These are phyloP conservation scores for Saccharum spontaneum DNA, from an alignment of 176 grass and related monocot species.

Conservation along the genomic window DNA sequence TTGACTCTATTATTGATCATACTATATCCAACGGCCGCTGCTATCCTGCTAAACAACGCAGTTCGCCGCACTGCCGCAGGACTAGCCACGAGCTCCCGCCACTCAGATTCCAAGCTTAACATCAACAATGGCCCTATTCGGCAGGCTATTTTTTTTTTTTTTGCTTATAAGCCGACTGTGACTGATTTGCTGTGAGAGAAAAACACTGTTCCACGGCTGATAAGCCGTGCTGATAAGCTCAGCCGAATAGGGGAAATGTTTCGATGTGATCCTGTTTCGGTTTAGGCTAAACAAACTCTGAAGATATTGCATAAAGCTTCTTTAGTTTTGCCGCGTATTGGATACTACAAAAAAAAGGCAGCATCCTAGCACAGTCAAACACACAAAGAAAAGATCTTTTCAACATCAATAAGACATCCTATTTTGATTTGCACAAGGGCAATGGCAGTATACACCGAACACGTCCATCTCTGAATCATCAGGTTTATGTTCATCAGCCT, in stretches of 20 bases:
- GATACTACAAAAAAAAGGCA: not conserved
- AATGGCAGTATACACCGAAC: constrained; percentile 17
- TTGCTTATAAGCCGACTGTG: too few species aligned
- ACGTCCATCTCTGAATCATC: constrained; percentile 17
- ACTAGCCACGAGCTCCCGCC: not conserved
- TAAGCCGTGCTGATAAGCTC: too few species aligned
- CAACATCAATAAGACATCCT: constrained; percentile 13
- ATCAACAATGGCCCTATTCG: too few species aligned
- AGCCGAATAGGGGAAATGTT: too few species aligned
- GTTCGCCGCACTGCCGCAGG: not conserved
- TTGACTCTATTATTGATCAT: too few species aligned
- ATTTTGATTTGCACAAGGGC: constrained; percentile 18
- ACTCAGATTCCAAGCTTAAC: not conserved
- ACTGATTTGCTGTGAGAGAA: too few species aligned
- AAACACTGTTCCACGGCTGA: too few species aligned
- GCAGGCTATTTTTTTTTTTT: too few species aligned
- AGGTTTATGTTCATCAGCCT: constrained; percentile 44
- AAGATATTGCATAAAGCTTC: not conserved
- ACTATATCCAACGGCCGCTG: not conserved
- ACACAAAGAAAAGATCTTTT: not conserved
- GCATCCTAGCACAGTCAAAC: not conserved
- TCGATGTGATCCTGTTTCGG: not conserved
- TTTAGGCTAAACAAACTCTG: not conserved
- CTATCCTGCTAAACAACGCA: not conserved
- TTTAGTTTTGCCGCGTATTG: not conserved